Evolutionary conservation across 345 rosid genomes (phyloP).

Genomic region (Salix exigua): DNA sequence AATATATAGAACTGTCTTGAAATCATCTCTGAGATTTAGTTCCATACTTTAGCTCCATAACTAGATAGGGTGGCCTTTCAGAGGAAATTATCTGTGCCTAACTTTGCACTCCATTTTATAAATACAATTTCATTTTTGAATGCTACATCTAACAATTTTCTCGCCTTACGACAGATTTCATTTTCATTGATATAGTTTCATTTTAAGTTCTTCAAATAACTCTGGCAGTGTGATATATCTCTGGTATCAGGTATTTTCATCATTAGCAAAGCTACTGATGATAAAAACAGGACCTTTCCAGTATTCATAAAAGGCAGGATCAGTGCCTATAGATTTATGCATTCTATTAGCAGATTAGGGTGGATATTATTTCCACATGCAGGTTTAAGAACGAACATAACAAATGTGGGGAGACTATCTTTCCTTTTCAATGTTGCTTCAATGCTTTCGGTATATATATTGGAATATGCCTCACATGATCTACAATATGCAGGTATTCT

Average conservation of each 20-base stretch:
- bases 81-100: background rate
- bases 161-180: background rate
- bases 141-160: background rate
- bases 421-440: background rate
- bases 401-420: background rate
- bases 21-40: background rate
- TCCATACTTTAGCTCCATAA: background rate
- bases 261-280: background rate
- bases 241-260: background rate
- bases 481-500: constrained; percentile 51
- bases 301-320: background rate
- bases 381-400: background rate
- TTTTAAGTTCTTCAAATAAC: background rate
- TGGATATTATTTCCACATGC: background rate
- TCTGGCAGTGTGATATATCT: background rate
- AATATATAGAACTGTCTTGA: background rate
- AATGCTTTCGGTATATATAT: background rate
- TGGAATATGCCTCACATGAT: background rate
- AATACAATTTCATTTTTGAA: background rate
- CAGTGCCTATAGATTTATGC: background rate
- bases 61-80: background rate
- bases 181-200: background rate
- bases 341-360: background rate
- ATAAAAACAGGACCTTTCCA: background rate
- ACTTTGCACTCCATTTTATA: background rate